Base-by-base conservation (phyloP, 2,329 filamentous ascomycete genomes). In the Clonostachys sp. region DNA sequence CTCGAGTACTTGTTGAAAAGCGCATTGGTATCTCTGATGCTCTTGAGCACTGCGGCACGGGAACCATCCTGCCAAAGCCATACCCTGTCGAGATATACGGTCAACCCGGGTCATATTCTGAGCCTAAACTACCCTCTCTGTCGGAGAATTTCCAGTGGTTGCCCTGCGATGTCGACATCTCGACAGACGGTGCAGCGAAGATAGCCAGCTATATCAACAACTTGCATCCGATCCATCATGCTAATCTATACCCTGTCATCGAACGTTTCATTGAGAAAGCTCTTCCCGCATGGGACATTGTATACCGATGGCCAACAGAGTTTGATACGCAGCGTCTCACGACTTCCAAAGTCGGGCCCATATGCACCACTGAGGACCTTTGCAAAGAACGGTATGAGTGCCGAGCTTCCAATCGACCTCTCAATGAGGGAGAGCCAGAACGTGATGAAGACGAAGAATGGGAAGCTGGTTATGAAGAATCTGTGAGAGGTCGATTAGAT, bases 191-290 rank as follows among this genome's bases (percentile, higher is more conserved):
- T 4, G 55, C 50, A 6, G 62, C 66, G 12, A 66, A 58, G n/a
- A 72, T 80, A 18, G 63, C 63, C 4, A 76, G 72, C 52, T 80
- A 80, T 53, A 68, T 79, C 58, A 80, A 80, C 57, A 79, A 78
- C 51, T 56, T 78, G 1, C 74, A 80, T 50, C 76, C 77, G 0
- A 30, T 49, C 1, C 45, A 64, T 4, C 63, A 75, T 42, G 51
- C 53, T 9, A 51, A 48, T 4, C 56, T 77, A 1, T 77, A 76
- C 45, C 49, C 47, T 2, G 53, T 71, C 4, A 56, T 77, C 12
- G 71, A 75, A 45, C 50, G 63, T 18, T 59, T 75, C 20, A 63
- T 75, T 14, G 55, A 61, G 13, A 59, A 60, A 16, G 53, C 68
- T 0, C 57, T 80, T 1, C 71, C 74, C 0, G 63, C 73, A 0